Base-by-base conservation (phyloP, 139 green algal genomes). In the Dunaliella primolecta region DNA sequence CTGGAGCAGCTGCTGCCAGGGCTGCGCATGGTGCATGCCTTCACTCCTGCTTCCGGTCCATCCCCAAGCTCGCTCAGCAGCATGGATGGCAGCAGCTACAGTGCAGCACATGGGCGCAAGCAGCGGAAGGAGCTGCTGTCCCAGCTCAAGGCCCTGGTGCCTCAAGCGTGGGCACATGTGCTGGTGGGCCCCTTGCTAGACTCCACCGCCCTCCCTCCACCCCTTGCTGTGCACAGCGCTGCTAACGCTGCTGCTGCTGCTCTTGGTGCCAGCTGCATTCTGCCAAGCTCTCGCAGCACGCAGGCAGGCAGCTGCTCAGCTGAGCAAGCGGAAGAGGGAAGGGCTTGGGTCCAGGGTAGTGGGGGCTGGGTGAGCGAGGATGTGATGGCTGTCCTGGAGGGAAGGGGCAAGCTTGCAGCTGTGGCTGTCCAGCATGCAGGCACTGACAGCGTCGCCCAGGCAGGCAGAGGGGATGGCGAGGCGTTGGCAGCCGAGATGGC, bases 151-250 rank as follows among this genome's bases (percentile, higher is more conserved):
- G 57, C 38, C 0, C 64, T 88, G 25, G 82, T 93, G 75, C 90
- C 89, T 2, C 75, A 86, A 24, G 37, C 86, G 0, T 87, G 88
- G 27, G 81, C 87, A 0, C 36, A 75, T 15, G 80, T 89, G 81
- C 89, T 94, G 71, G 89, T 85, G 21, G 34, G 56, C 25, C 36
- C 85, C 0, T 75, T 93, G 79, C 88, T 94, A 77, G 71, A 89
- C 1, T 31, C 64, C 0, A 25, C 35, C 71, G 36, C 81, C 0
- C 71, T 82, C 7, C 55, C 84, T 11, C 74, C 31, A 36, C 76
- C 74, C 35, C 71, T 34, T 32, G 71, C 71, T n/a, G 56, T 23
- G 20, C 20, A 20, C 23, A 23, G 20, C 23, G 56, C 56, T 72
- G 56, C 56, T 72, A 23, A 20, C 23, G 56, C 56, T 72, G 56